phyloP scores from a whole-genome alignment of 306 rosid genomes.

The barrel medic (Medicago truncatula) region DNA sequence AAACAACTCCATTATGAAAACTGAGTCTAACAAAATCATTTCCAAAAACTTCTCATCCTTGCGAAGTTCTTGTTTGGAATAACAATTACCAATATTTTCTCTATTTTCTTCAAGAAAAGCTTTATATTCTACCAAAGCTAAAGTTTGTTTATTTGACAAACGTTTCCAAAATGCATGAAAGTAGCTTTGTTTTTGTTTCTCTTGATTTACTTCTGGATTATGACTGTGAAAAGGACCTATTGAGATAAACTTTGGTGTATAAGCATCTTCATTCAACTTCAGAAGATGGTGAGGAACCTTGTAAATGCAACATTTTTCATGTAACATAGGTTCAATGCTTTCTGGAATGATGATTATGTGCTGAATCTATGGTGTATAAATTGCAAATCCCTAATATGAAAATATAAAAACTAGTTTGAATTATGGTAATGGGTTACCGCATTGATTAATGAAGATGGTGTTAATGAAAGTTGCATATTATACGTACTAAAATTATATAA shows the following conservation, averaged over 20 bases:
- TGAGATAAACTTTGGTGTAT: constrained; percentile 40
- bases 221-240: constrained; percentile 43
- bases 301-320: constrained; percentile 43
- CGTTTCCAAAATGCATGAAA: constrained; percentile 39
- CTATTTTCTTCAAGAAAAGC: constrained; percentile 21
- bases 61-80: constrained; percentile 19
- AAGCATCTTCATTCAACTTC: constrained; percentile 33
- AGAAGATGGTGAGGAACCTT: constrained; percentile 40
- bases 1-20: constrained; percentile 45
- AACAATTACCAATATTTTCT: constrained; percentile 25
- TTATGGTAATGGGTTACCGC: too few species aligned
- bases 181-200: constrained; percentile 41
- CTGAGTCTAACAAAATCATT: constrained; percentile 37
- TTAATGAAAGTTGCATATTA: too few species aligned
- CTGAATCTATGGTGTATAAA: constrained; percentile 11
- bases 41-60: constrained; percentile 18
- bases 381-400: too few species aligned
- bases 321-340: constrained; percentile 6
- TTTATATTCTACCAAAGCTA: constrained; percentile 23
- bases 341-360: constrained; percentile 40
- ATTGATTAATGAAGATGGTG: too few species aligned
- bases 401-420: too few species aligned
- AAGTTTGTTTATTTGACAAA: constrained; percentile 20
- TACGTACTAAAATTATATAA: too few species aligned
- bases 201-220: constrained; percentile 31